Conservation (phyloP, 1,284 basidiomycete genomes). For the Acaromyces ingoldii region DNA sequence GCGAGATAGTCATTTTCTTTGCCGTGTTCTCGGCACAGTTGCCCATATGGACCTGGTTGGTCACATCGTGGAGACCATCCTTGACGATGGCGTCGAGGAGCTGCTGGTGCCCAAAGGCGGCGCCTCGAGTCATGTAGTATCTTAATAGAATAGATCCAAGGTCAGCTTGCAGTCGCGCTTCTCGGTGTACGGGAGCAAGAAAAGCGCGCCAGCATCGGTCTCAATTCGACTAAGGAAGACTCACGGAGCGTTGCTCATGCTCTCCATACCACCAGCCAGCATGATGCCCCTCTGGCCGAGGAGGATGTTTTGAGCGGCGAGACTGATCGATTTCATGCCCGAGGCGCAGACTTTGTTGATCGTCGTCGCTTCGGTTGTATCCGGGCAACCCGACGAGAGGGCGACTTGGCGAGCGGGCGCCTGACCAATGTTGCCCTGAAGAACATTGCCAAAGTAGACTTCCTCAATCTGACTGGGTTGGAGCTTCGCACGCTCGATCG, state of each 20-base stretch:
- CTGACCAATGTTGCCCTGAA: constrained; percentile 54
- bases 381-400: constrained; percentile 83
- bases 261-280: constrained; percentile 56
- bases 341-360: constrained; percentile 69
- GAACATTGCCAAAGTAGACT: constrained; percentile 83
- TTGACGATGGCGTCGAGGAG: constrained; percentile 79
- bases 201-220: too few species aligned
- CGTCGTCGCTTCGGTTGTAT: constrained; percentile 89
- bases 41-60: constrained; percentile 36
- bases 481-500: constrained; percentile 71
- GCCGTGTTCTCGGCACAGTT: constrained; percentile 53
- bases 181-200: too few species aligned
- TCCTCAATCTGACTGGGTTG: constrained; percentile 81
- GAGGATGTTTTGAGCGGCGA: constrained; percentile 54
- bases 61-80: constrained; percentile 67
- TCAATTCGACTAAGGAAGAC: too few species aligned
- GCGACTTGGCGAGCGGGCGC: constrained; percentile 54
- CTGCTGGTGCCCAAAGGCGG: constrained; percentile 82
- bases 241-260: constrained; percentile 54
- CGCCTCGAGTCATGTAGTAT: constrained; percentile 83
- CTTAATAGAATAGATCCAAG: too few species aligned
- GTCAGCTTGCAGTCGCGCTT: too few species aligned
- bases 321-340: constrained; percentile 55
- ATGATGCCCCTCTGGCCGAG: constrained; percentile 53
- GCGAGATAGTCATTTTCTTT: constrained; percentile 49